Percentiles rank a stretch among this genome's conserved stretches.
phyloP scores from a whole-genome alignment of 1,284 basidiomycete species.

The Puccinia horiana region DNA sequence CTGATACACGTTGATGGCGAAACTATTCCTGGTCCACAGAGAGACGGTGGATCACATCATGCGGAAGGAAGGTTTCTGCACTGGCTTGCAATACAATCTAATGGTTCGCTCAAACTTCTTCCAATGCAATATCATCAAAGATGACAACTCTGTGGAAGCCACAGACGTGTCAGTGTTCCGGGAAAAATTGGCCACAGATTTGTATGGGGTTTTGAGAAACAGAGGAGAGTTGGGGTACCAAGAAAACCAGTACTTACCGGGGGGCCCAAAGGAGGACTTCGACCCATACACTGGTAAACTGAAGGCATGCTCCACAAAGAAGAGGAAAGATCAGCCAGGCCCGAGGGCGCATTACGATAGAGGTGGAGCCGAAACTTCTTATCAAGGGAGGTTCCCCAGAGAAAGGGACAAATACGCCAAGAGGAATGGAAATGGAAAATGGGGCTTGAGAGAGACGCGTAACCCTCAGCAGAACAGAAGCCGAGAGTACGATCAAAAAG shows the following conservation, averaged over 20 bases:
- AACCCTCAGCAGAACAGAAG: too few relatives aligned
- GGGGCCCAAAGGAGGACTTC: background rate
- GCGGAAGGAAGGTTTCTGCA: background rate
- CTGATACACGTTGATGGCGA: too few relatives aligned
- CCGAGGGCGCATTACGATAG: background rate
- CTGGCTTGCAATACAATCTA: conserved; percentile 16
- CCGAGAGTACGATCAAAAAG: too few relatives aligned
- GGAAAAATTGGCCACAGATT: background rate
- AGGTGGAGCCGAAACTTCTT: too few relatives aligned
- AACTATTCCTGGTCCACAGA: too few relatives aligned
- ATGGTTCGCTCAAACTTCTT: background rate
- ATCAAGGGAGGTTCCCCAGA: too few relatives aligned
- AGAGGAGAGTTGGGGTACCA: background rate
- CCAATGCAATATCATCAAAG: background rate
- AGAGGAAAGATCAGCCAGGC: too few relatives aligned
- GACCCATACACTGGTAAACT: background rate
- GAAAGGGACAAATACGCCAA: too few relatives aligned
- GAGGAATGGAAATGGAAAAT: too few relatives aligned
- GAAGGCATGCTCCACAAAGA: too few relatives aligned
- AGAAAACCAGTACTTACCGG: background rate
- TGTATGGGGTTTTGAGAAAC: too few relatives aligned
- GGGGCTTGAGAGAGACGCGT: too few relatives aligned
- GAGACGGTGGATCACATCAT: background rate
- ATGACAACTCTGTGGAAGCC: background rate
- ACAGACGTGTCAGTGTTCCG: background rate